Percentiles rank a stretch among this genome's conserved stretches.
Conservation (phyloP, 73 alveolate genomes). For the Paramecium caudatum region DNA sequence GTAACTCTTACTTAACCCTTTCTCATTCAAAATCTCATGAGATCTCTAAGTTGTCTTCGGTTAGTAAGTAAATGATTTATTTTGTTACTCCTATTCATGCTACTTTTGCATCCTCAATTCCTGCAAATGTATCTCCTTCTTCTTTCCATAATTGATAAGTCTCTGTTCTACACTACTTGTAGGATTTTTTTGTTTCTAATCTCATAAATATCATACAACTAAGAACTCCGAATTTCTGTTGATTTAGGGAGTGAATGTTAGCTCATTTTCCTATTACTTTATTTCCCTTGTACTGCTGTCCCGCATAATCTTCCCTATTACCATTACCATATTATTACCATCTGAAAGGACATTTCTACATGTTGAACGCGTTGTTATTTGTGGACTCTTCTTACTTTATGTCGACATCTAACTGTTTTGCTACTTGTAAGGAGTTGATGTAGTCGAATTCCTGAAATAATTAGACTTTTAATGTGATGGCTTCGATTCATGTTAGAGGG, state of each 20-base stretch:
- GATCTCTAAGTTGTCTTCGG: slow-evolving; percentile 6
- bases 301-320: neutral
- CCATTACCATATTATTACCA: neutral
- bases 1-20: neutral
- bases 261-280: neutral
- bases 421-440: slow-evolving; percentile 33
- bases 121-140: neutral
- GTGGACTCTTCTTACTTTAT: slow-evolving; percentile 25
- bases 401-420: slow-evolving; percentile 23
- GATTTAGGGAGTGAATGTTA: slow-evolving; percentile 56
- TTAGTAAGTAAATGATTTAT: slow-evolving; percentile 17
- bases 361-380: neutral
- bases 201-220: neutral
- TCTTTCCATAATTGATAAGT: slow-evolving; percentile 15
- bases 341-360: slow-evolving; percentile 21
- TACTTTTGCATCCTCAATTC: slow-evolving; percentile 41
- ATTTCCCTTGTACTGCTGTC: slow-evolving; percentile 7
- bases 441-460: slow-evolving; percentile 39
- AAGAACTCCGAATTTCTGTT: slow-evolving; percentile 23
- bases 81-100: neutral
- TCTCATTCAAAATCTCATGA: neutral
- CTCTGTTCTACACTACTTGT: slow-evolving; percentile 29
- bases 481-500: neutral
- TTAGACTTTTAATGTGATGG: neutral
- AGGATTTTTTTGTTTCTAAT: neutral